Conservation (phyloP, 2,329 filamentous ascomycete genomes). For the Botryotinia globosa region DNA sequence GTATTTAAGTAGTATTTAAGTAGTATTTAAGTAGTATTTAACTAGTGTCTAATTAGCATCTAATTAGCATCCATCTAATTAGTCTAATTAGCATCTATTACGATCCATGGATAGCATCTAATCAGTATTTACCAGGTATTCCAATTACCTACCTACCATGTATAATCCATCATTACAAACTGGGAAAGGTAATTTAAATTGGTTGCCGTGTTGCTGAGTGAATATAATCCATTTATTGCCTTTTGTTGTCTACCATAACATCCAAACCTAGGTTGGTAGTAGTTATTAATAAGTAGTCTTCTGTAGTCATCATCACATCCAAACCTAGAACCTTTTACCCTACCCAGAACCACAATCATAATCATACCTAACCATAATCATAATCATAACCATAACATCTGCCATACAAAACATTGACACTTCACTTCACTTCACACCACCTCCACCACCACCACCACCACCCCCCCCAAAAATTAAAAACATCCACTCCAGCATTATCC, state of each 20-base stretch:
- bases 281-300: no score
- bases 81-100: no score
- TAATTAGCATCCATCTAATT: no score
- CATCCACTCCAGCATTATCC: constrained; percentile 22
- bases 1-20: no score
- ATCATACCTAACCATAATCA: neutral
- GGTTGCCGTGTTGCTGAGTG: constrained; percentile 18
- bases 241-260: constrained; percentile 33
- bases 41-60: neutral
- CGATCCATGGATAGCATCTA: no score
- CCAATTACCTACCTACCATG: no score
- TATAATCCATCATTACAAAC: neutral
- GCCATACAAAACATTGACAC: neutral
- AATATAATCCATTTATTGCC: constrained; percentile 5
- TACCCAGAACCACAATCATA: neutral
- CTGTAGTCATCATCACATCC: neutral
- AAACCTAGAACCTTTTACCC: neutral
- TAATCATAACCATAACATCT: neutral
- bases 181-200: neutral
- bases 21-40: neutral
- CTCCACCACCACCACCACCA: neutral
- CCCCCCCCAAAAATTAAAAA: neutral
- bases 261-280: constrained; percentile 3
- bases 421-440: neutral
- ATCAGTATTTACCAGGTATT: neutral